Percentiles rank a stretch among this genome's conserved stretches.
These are phyloP conservation scores for Larix kaempferi DNA, from an alignment of 75 land plant genomes.

Conservation along the genomic window DNA sequence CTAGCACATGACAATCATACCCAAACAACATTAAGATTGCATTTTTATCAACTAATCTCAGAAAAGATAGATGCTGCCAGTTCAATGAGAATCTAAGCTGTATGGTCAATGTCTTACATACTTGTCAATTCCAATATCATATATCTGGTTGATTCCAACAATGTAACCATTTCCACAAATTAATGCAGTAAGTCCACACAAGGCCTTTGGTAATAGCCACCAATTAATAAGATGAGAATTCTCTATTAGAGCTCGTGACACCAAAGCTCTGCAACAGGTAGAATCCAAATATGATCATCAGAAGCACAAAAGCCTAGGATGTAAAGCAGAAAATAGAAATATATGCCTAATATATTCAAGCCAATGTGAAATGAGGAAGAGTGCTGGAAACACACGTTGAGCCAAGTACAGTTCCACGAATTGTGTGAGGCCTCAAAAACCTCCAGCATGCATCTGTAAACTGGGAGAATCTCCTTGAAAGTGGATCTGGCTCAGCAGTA, in stretches of 20 bases:
- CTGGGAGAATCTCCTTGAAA: constrained; percentile 32
- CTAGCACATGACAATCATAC: not conserved
- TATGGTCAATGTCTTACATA: constrained; percentile 19
- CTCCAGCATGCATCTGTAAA: constrained; percentile 94
- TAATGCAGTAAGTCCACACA: constrained; percentile 81
- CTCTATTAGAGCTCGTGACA: constrained; percentile 80
- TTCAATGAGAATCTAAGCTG: constrained; percentile 8
- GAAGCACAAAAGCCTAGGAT: not conserved
- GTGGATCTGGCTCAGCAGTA: constrained; percentile 54
- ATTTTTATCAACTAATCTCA: not conserved
- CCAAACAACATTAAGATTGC: not conserved
- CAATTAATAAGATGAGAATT: constrained; percentile 76
- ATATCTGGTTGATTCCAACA: constrained; percentile 97
- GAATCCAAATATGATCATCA: not conserved
- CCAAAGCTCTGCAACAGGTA: constrained; percentile 67
- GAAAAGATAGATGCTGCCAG: constrained; percentile 13
- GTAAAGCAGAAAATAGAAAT: constrained; percentile 2
- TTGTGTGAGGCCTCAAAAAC: constrained; percentile 93
- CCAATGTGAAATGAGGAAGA: constrained; percentile 2
- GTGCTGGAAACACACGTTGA: constrained; percentile 43
- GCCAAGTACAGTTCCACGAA: constrained; percentile 89
- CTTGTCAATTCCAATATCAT: constrained; percentile 96
- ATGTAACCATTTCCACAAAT: constrained; percentile 97
- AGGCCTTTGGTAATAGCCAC: constrained; percentile 77
- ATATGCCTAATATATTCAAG: not conserved